Evolutionary conservation across 2,329 filamentous ascomycete genomes (phyloP), one percentile per base, ranked within the genome.

Genomic region (Colletotrichum agaves): DNA sequence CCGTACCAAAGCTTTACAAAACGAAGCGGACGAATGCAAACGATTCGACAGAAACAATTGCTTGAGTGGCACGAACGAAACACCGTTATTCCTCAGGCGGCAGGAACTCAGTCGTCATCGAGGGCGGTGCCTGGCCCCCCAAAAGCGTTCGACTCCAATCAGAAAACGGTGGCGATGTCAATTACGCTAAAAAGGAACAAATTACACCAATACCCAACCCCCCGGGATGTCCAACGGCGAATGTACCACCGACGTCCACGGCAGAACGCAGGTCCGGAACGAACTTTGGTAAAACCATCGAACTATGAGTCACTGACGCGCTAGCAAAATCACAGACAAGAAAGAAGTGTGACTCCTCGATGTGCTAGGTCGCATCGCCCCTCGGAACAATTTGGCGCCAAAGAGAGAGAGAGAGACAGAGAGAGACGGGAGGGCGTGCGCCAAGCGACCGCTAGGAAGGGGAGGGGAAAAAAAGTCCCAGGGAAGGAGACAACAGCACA

Each of bases 121-220:
- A 49, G 4, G 56, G n/a, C 13, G 55, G 55, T 58, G 41, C 41
- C 55, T 46, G 41, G 55, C 27, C 55, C 37, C 55, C 53, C n/a
- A n/a, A n/a, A 57, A 57, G 0, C 27, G n/a, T 21, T 4, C 47
- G 11, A 12, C 50, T 13, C 27, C 35, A 57, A 57, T 43, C 35
- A 3, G 1, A 37, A 53, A 39, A 27, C 8, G 33, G 50, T 39
- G 50, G 50, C 50, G 50, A 23, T 53, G 39, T 53, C 50, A 37
- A 50, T 3, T 2, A 7, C 35, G 27, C n/a, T 23, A 13, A 0
- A 35, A 35, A n/a, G n/a, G n/a, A 11, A 15, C 27, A 33, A n/a
- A 5, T 27, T 17, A 15, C 47, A 50, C 47, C 47, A 19, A 50
- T 50, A 15, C 47, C 47, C 47, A 50, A 37, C 35, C 35, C 2